Conservation (phyloP, 177 flowering plant genomes). For the Telopea speciosissima region DNA sequence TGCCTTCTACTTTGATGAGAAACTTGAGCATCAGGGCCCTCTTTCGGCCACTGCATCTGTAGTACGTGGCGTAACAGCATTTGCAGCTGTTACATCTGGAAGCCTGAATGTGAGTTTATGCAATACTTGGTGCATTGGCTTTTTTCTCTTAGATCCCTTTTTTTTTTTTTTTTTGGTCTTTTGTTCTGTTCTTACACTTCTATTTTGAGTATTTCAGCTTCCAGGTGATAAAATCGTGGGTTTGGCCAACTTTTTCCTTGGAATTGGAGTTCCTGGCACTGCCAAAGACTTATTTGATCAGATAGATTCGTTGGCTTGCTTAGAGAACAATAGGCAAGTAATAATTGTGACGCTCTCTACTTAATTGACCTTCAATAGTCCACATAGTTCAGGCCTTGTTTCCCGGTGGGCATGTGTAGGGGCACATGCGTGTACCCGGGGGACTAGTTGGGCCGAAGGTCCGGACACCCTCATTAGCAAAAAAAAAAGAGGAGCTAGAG, state of each 20-base stretch:
- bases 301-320: conserved; percentile 60
- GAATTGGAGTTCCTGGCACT: conserved; percentile 80
- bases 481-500: too few species aligned
- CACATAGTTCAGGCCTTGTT: neutral
- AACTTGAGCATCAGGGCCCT: conserved; percentile 64
- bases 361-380: neutral
- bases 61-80: conserved; percentile 69
- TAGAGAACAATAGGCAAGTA: conserved; percentile 73
- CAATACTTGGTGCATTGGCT: neutral
- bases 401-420: too few species aligned
- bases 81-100: conserved; percentile 60
- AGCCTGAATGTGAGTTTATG: conserved; percentile 50
- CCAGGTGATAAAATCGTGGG: conserved; percentile 78
- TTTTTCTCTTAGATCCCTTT: neutral
- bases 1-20: conserved; percentile 78
- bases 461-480: too few species aligned
- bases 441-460: too few species aligned
- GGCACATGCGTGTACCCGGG: too few species aligned
- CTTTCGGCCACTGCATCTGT: conserved; percentile 80
- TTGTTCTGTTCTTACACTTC: conserved; percentile 4
- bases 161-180: conserved; percentile 6
- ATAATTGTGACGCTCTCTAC: neutral
- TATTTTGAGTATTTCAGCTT: conserved; percentile 45
- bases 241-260: conserved; percentile 83
- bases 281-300: conserved; percentile 76